Evolutionary conservation across 176 grass and related monocot species (phyloP).

Genomic region (Carex cristatella): DNA sequence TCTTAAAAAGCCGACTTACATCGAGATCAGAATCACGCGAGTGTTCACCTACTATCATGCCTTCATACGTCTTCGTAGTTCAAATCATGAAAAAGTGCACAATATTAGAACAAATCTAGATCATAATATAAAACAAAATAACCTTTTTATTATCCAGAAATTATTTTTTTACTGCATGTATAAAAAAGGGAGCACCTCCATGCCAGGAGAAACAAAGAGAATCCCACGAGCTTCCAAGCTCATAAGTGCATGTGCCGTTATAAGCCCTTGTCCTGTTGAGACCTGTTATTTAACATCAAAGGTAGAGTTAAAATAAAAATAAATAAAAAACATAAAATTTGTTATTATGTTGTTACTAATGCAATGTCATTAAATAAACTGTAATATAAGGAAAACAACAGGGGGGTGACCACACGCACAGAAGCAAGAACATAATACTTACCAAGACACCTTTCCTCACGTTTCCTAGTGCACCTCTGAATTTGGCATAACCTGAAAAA

Average conservation of each 20-base stretch:
- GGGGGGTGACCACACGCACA: no score
- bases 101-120: slow-evolving; percentile 9
- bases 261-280: slow-evolving; percentile 71
- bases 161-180: slow-evolving; percentile 2
- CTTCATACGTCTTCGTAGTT: slow-evolving; percentile 69
- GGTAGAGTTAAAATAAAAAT: slow-evolving; percentile 12
- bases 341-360: not conserved
- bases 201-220: slow-evolving; percentile 95
- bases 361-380: not conserved
- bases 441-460: slow-evolving; percentile 98
- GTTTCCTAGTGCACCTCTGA: slow-evolving; percentile 77
- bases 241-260: slow-evolving; percentile 90
- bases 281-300: slow-evolving; percentile 49
- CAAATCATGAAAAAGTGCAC: slow-evolving; percentile 5
- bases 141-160: not conserved
- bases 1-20: slow-evolving; percentile 41
- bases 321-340: not conserved
- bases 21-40: slow-evolving; percentile 98
- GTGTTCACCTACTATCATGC: slow-evolving; percentile 96
- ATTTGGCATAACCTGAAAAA: slow-evolving; percentile 94
- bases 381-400: not conserved
- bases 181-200: slow-evolving; percentile 58
- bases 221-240: slow-evolving; percentile 98
- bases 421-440: slow-evolving; percentile 30
- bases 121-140: not conserved